Conservation (phyloP, 345 rosid genomes). For the Abelmoschus esculentus region DNA sequence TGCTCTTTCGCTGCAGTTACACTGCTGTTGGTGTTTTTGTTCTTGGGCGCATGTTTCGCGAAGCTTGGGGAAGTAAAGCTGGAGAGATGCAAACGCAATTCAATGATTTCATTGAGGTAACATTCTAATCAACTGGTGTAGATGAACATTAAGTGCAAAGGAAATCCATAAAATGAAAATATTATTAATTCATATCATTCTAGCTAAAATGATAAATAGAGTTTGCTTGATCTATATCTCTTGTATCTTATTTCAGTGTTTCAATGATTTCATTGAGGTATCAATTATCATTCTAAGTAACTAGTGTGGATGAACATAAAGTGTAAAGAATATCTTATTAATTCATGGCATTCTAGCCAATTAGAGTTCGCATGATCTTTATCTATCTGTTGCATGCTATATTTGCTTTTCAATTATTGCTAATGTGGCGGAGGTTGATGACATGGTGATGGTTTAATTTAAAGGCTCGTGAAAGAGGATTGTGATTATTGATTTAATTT, state of each 20-base stretch:
- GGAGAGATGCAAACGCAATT: slow-evolving; percentile 60
- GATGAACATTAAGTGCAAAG: neutral
- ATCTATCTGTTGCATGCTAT: no score
- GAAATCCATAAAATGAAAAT: neutral
- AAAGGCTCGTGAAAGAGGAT: neutral
- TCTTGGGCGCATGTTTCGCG: slow-evolving; percentile 74
- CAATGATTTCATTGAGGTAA: slow-evolving; percentile 88
- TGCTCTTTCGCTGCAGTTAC: slow-evolving; percentile 39
- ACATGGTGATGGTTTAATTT: no score
- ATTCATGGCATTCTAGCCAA: no score
- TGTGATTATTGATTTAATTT: neutral
- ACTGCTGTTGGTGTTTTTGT: slow-evolving; percentile 98
- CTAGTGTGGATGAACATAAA: neutral
- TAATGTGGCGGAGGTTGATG: no score
- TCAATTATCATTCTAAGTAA: neutral
- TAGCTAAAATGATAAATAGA: neutral
- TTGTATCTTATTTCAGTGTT: neutral
- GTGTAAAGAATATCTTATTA: neutral
- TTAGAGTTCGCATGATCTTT: no score
- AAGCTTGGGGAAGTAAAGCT: slow-evolving; percentile 85
- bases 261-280: neutral
- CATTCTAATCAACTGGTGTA: neutral
- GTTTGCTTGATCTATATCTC: neutral
- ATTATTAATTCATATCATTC: neutral
- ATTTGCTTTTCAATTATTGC: no score